A percentile compares a stretch with the other conserved stretches of the same genome.
These are phyloP conservation scores for Hygrophoropsis aurantiaca DNA, from an alignment of 768 basidiomycete genomes.

Conservation along the genomic window DNA sequence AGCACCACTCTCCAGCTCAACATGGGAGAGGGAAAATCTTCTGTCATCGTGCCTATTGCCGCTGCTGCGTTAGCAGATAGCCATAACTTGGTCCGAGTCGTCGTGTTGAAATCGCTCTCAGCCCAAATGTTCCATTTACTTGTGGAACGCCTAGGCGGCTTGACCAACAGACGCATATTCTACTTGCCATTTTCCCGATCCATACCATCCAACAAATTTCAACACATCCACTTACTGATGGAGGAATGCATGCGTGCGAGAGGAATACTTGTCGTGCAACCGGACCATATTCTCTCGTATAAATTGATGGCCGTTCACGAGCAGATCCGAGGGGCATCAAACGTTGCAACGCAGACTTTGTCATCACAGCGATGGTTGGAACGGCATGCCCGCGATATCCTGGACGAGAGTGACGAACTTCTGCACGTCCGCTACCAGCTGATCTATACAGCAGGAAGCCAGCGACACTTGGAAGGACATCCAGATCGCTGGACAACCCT, in stretches of 20 bases:
- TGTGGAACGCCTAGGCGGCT: constrained; percentile 17
- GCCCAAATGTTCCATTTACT: constrained; percentile 28
- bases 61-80: constrained; percentile 21
- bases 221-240: background rate
- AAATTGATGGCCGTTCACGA: constrained; percentile 40
- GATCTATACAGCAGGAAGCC: constrained; percentile 42
- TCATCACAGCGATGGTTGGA: constrained; percentile 15
- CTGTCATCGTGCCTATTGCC: constrained; percentile 27
- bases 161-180: constrained; percentile 26
- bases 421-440: constrained; percentile 47
- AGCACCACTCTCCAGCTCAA: constrained; percentile 27
- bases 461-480: constrained; percentile 34
- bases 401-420: constrained; percentile 5
- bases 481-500: constrained; percentile 42
- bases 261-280: constrained; percentile 47
- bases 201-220: background rate
- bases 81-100: constrained; percentile 21
- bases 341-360: constrained; percentile 22
- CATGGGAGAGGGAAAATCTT: constrained; percentile 35
- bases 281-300: constrained; percentile 52
- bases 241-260: constrained; percentile 31
- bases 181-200: constrained; percentile 24
- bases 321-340: background rate
- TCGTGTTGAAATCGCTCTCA: constrained; percentile 27
- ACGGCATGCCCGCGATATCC: background rate